Percentiles rank a stretch among this genome's conserved stretches.
Evolutionary conservation across 306 rosid species (phyloP).

Genomic region (Prunus fruticosa): DNA sequence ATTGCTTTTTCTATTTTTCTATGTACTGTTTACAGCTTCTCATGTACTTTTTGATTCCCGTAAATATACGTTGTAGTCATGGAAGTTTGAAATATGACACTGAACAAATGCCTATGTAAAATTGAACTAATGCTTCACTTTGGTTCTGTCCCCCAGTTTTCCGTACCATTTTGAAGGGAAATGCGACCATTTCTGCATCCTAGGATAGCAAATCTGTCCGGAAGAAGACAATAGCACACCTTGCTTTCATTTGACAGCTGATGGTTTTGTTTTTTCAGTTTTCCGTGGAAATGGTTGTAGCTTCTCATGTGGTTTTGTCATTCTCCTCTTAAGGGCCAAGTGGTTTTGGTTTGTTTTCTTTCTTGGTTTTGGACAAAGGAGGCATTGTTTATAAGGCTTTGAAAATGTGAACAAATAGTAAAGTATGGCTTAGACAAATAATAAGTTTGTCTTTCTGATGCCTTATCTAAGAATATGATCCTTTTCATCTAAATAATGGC

Average conservation of each 20-base stretch:
- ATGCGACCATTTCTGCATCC: slow-evolving; percentile 37
- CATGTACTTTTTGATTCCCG: background rate
- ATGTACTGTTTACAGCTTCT: background rate
- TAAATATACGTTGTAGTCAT: background rate
- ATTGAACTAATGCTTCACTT: background rate
- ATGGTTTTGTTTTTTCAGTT: background rate
- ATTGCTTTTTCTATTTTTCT: background rate
- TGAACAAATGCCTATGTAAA: background rate
- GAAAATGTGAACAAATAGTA: background rate
- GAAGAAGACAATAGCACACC: slow-evolving; percentile 7
- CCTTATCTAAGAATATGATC: slow-evolving; percentile 3
- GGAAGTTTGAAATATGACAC: background rate
- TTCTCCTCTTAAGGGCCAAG: background rate
- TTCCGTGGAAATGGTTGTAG: background rate
- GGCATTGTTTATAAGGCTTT: background rate
- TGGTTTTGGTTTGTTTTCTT: slow-evolving; percentile 5
- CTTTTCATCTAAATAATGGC: background rate
- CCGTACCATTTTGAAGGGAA: slow-evolving; percentile 62
- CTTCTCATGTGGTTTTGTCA: background rate
- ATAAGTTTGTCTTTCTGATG: background rate
- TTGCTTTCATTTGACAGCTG: background rate
- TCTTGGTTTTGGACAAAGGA: slow-evolving; percentile 9
- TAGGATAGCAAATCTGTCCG: slow-evolving; percentile 41
- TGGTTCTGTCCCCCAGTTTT: slow-evolving; percentile 38
- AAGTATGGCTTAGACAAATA: slow-evolving; percentile 8